Evolutionary conservation across 768 basidiomycete genomes (phyloP), one percentile per base, ranked within the genome.

Genomic region (Trametes coccinea): DNA sequence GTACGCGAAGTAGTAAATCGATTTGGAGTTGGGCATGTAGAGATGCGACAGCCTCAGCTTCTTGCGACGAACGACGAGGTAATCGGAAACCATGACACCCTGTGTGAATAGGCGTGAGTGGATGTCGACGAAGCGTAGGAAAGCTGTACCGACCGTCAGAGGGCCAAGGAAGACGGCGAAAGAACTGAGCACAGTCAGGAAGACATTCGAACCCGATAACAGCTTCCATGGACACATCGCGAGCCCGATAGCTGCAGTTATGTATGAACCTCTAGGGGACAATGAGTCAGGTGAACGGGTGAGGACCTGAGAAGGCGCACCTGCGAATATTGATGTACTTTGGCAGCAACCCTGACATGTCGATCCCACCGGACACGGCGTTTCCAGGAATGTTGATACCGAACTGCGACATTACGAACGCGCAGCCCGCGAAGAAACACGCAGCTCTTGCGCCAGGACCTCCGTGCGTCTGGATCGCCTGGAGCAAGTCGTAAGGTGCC

Each of bases 121-220:
- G 2, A 6, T 29, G 22, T 22, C 11, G 11, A 37, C 4, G 16
- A 13, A 31, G 4, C 30, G 2, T 3, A 41, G 10, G 13, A 9
- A 4, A 29, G 2, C 6, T 31, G 41, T 11, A 57, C 63, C 8
- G 1, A 60, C 63, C 22, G 74, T 72, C 27, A 82, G 71, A 0
- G 80, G 81, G 4, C 76, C 77, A 3, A 83, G 72, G 65, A 83
- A 78, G 55, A 82, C 76, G 13, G 79, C 73, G 66, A 80, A 81
- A 0, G 76, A 77, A 33, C 67, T 66, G 63, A 79, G 72, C 62
- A 79, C 77, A n/a, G 69, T 68, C 3, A 77, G 60, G 69, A 77
- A 77, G 5, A 71, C 69, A 10, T 67, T 66, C 2, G 73, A 72
- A 50, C 71, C 73, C 1, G 73, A 73, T 43, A 80, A 73, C 44